These are phyloP conservation scores for Mucor lusitanicus DNA, from an alignment of 371 early-diverging fungal genomes.

Conservation along the genomic window DNA sequence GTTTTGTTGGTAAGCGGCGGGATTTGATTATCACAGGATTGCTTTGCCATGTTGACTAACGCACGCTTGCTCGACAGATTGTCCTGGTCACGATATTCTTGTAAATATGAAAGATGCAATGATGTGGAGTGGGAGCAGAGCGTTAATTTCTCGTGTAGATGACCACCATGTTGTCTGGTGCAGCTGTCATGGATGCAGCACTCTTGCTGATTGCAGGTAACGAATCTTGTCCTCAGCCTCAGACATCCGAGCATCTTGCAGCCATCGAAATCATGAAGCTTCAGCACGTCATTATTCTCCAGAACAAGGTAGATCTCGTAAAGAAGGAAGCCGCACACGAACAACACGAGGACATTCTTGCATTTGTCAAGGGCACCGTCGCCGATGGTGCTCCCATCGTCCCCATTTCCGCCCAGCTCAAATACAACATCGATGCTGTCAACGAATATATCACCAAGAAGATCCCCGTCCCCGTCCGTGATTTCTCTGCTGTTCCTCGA, in stretches of 20 bases:
- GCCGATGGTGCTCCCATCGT: conserved; percentile 98
- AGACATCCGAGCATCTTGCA: conserved; percentile 99
- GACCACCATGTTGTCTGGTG: conserved; percentile 99
- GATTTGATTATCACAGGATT: background rate
- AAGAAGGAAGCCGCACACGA: conserved; percentile 95
- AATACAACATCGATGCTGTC: conserved; percentile 99
- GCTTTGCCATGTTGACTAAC: background rate
- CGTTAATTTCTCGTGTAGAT: conserved; percentile 51
- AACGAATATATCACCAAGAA: conserved; percentile 99
- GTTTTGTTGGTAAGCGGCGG: conserved; percentile 79
- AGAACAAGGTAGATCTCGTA: conserved; percentile 99
- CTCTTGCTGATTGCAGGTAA: conserved; percentile 99
- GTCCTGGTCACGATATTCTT: conserved; percentile 99
- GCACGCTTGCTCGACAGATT: conserved; percentile 61
- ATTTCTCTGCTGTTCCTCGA: conserved; percentile 90
- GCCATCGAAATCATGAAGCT: conserved; percentile 99
- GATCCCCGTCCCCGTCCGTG: conserved; percentile 97
- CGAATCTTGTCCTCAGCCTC: conserved; percentile 99
- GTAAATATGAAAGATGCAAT: conserved; percentile 10
- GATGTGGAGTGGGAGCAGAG: background rate
- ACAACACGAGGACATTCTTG: conserved; percentile 94
- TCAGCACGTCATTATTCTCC: conserved; percentile 97
- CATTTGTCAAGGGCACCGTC: conserved; percentile 95
- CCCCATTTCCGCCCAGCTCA: conserved; percentile 99
- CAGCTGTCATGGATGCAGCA: conserved; percentile 99